phyloP scores from a whole-genome alignment of 306 rosid genomes.

The Quercus bicolor region DNA sequence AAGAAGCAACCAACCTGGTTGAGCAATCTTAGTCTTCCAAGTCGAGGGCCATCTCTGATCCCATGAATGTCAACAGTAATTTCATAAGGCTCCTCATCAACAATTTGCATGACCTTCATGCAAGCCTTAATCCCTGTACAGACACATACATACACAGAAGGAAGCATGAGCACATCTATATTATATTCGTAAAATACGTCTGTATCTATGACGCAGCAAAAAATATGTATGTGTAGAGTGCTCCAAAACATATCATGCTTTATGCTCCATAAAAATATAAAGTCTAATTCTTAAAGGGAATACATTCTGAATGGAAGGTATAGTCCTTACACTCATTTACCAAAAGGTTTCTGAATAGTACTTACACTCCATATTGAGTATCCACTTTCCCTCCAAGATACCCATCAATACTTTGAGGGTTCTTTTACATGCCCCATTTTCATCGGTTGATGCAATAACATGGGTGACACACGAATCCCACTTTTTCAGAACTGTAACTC shows the following conservation, averaged over 20 bases:
- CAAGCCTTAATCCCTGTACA: constrained; percentile 79
- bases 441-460: constrained; percentile 78
- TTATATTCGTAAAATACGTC: background rate
- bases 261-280: background rate
- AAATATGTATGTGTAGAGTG: background rate
- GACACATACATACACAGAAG: background rate
- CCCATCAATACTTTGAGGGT: constrained; percentile 90
- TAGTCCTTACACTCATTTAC: background rate
- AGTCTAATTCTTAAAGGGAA: background rate
- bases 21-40: constrained; percentile 70
- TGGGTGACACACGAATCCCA: constrained; percentile 89
- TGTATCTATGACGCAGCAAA: background rate
- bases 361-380: constrained; percentile 69
- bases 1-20: constrained; percentile 55
- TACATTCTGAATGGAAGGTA: background rate
- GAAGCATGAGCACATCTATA: background rate
- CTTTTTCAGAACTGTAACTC: constrained; percentile 56
- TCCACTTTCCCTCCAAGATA: constrained; percentile 93
- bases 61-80: constrained; percentile 67
- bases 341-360: background rate
- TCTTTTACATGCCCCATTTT: constrained; percentile 82
- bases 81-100: constrained; percentile 70
- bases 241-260: background rate
- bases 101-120: constrained; percentile 53
- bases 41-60: constrained; percentile 72